These are phyloP conservation scores for Sisymbrium irio DNA, from an alignment of 345 rosid genomes.

Conservation along the genomic window DNA sequence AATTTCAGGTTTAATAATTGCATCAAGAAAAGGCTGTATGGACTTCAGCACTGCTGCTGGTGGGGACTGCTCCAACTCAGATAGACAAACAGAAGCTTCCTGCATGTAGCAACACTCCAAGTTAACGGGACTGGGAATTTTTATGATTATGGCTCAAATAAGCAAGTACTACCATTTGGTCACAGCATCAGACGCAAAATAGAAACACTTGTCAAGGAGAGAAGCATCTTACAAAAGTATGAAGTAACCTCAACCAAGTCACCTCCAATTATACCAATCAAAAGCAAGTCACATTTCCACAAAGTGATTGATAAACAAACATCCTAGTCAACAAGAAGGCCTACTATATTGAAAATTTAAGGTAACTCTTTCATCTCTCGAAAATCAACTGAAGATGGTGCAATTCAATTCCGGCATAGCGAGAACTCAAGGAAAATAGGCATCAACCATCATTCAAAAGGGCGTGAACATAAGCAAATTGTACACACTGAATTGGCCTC, in stretches of 20 bases:
- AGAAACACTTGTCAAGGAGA: neutral
- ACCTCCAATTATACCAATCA: slow-evolving; percentile 18
- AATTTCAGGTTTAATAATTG: slow-evolving; percentile 75
- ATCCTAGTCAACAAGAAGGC: neutral
- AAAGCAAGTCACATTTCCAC: slow-evolving; percentile 9
- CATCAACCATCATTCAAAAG: neutral
- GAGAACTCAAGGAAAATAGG: neutral
- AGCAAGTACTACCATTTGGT: neutral
- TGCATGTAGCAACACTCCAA: slow-evolving; percentile 39
- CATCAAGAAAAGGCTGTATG: slow-evolving; percentile 76
- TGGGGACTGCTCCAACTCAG: slow-evolving; percentile 88
- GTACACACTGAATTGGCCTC: neutral
- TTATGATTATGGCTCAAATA: neutral
- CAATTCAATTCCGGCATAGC: neutral
- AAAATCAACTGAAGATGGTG: neutral
- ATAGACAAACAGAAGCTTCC: slow-evolving; percentile 86
- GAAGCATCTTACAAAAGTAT: neutral
- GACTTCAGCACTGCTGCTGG: slow-evolving; percentile 59
- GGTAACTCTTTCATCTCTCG: neutral
- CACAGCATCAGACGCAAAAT: neutral
- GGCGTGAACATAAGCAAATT: neutral
- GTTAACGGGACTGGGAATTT: neutral
- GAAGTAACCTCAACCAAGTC: neutral
- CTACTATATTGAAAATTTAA: neutral
- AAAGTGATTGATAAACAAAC: slow-evolving; percentile 11